Evolutionary conservation across 2,329 filamentous ascomycete genomes (phyloP), one percentile per base, ranked within the genome.

Genomic region (Fusarium protoensiforme): DNA sequence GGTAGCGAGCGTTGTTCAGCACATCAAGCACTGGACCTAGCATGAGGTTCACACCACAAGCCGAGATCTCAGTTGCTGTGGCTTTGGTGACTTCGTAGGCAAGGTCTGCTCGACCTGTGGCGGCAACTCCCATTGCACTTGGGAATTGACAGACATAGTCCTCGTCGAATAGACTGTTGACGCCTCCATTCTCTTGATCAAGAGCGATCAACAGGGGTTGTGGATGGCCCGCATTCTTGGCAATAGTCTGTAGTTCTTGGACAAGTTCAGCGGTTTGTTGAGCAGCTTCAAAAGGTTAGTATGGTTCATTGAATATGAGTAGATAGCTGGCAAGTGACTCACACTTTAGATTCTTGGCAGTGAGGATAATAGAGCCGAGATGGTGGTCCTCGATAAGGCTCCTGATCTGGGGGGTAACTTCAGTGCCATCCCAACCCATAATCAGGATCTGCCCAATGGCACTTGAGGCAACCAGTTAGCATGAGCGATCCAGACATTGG

Each of bases 151-250:
- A 95, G 75, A 98, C 96, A 80, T 95, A 96, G 78, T 96, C 94
- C 77, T 98, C 95, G 81, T 98, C 96, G 79, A 97, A 98, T 3
- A 98, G 88, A 83, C 94, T 98, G 85, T 98, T 98, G 81, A 98
- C 96, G 4, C 96, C 95, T 73, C 96, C 96, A 90, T 99, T 98
- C 82, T 99, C 96, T 81, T 99, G 96, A 80, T 98, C 96, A 39
- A 98, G 86, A 41, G 93, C 95, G 77, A 99, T 98, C 63, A 97
- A 87, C 20, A 99, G 85, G 3, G 96, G 96, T 4, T 96, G 92
- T 4, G 93, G 92, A 82, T 98, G 96, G 22, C 96, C 96, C 68
- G 96, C 93, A 83, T 97, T 90, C 79, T 94, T 93, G 39, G 96
- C 96, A 79, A 97, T 96, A 58, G 92, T 95, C 83, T 99, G 96